These are phyloP conservation scores for Teratosphaeria viscida DNA, from an alignment of 2,329 filamentous ascomycete species.

Conservation along the genomic window DNA sequence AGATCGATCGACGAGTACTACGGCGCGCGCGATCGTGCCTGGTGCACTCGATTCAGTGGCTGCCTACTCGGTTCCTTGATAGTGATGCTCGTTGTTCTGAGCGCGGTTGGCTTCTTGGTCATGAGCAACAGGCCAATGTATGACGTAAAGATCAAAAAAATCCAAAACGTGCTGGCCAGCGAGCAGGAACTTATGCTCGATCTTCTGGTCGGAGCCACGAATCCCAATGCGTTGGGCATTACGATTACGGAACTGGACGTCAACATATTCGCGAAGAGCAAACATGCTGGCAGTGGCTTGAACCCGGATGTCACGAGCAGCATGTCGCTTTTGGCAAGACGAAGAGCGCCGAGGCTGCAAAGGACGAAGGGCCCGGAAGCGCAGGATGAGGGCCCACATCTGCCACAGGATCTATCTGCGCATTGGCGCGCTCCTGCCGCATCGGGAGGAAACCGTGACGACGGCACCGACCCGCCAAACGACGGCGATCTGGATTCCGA, in stretches of 20 bases:
- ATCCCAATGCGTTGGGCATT: constrained; percentile 86
- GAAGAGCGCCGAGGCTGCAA: not conserved
- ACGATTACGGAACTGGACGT: constrained; percentile 78
- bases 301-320: not conserved
- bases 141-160: constrained; percentile 65
- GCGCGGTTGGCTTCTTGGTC: constrained; percentile 78
- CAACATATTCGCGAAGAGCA: constrained; percentile 89
- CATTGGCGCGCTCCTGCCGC: constrained; percentile 14
- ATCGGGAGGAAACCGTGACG: constrained; percentile 8
- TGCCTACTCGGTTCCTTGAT: constrained; percentile 77
- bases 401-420: constrained; percentile 13
- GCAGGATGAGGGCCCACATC: not conserved
- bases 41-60: constrained; percentile 60
- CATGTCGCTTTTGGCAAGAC: not conserved
- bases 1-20: constrained; percentile 39
- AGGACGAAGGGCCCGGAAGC: not conserved
- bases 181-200: constrained; percentile 95
- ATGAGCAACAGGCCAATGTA: constrained; percentile 80
- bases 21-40: constrained; percentile 8
- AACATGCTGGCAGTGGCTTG: constrained; percentile 54
- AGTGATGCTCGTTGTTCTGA: constrained; percentile 70
- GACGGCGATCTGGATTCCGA: constrained; percentile 50
- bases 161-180: constrained; percentile 83
- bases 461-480: constrained; percentile 20
- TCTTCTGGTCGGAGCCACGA: constrained; percentile 74